Percentiles rank a stretch among this genome's conserved stretches.
Evolutionary conservation across 1,139 yeast genomes (phyloP).

Genomic region (Diutina siamensis): DNA sequence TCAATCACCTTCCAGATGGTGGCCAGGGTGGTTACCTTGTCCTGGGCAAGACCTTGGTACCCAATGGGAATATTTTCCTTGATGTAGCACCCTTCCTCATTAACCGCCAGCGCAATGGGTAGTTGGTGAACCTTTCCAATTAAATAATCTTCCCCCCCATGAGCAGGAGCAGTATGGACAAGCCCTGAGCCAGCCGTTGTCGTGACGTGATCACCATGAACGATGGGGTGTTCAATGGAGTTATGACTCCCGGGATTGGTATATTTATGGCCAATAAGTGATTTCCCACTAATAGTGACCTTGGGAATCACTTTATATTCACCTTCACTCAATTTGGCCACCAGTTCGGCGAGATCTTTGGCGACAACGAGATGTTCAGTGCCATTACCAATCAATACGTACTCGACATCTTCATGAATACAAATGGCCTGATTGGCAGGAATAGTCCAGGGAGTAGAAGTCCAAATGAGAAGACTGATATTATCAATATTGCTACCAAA

Average conservation of each 20-base stretch:
- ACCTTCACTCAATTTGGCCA: constrained; percentile 13
- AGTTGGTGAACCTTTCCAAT: constrained; percentile 51
- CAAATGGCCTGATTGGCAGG: constrained; percentile 82
- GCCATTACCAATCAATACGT: constrained; percentile 34
- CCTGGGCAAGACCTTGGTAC: constrained; percentile 13
- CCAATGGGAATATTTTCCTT: constrained; percentile 30
- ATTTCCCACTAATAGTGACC: constrained; percentile 28
- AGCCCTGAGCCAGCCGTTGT: constrained; percentile 83
- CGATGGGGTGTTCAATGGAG: constrained; percentile 37
- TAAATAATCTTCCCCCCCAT: constrained; percentile 87
- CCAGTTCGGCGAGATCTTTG: constrained; percentile 23
- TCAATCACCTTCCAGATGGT: constrained; percentile 11
- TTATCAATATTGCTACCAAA: background rate
- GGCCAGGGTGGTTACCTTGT: constrained; percentile 11
- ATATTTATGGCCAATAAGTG: constrained; percentile 36
- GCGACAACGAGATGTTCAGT: constrained; percentile 41
- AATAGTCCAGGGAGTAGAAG: constrained; percentile 97
- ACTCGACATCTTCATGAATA: constrained; percentile 45
- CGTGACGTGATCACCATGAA: constrained; percentile 78
- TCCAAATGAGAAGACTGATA: constrained; percentile 59
- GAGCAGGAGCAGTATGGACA: constrained; percentile 97
- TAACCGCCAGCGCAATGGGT: constrained; percentile 64
- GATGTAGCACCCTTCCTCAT: constrained; percentile 57
- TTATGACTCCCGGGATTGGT: constrained; percentile 42
- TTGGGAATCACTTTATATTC: constrained; percentile 8